phyloP scores from a whole-genome alignment of 257 asterid genomes.

The Galeopsis tetrahit region DNA sequence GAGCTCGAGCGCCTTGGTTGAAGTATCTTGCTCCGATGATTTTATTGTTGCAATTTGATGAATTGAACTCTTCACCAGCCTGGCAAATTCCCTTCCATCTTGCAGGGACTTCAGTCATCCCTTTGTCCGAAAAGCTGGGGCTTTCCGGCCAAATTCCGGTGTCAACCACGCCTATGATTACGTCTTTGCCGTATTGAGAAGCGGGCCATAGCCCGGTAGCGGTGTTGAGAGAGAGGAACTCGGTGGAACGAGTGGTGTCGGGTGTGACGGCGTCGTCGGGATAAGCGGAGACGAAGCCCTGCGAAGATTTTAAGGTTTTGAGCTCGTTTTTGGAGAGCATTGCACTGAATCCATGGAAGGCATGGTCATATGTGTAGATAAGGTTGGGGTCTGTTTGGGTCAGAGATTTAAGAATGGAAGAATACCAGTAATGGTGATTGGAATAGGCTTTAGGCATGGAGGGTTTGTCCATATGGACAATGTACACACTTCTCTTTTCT shows the following conservation, averaged over 20 bases:
- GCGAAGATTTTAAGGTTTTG: conserved; percentile 7
- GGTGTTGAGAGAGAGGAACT: conserved; percentile 32
- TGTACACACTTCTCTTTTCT: conserved; percentile 30
- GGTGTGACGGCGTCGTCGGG: neutral
- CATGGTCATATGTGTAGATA: conserved; percentile 35
- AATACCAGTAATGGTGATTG: conserved; percentile 41
- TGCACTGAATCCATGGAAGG: conserved; percentile 38
- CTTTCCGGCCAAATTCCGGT: conserved; percentile 38
- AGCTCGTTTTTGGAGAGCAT: conserved; percentile 14
- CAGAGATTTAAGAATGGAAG: conserved; percentile 34
- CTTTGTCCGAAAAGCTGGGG: conserved; percentile 33
- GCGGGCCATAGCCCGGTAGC: conserved; percentile 30
- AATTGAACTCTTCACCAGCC: conserved; percentile 29
- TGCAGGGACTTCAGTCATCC: conserved; percentile 27
- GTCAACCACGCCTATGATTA: conserved; percentile 35
- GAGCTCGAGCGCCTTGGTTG: conserved; percentile 10
- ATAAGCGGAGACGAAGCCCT: conserved; percentile 31
- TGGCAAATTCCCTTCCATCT: conserved; percentile 39
- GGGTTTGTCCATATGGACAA: conserved; percentile 46
- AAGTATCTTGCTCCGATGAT: conserved; percentile 35
- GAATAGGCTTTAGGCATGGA: conserved; percentile 43
- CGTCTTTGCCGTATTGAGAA: conserved; percentile 27
- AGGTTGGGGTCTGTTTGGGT: conserved; percentile 22
- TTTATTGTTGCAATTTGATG: conserved; percentile 38
- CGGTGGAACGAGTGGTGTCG: conserved; percentile 28